Evolutionary conservation across 2,329 filamentous ascomycete species (phyloP).

Genomic region (Neonectria hederae): DNA sequence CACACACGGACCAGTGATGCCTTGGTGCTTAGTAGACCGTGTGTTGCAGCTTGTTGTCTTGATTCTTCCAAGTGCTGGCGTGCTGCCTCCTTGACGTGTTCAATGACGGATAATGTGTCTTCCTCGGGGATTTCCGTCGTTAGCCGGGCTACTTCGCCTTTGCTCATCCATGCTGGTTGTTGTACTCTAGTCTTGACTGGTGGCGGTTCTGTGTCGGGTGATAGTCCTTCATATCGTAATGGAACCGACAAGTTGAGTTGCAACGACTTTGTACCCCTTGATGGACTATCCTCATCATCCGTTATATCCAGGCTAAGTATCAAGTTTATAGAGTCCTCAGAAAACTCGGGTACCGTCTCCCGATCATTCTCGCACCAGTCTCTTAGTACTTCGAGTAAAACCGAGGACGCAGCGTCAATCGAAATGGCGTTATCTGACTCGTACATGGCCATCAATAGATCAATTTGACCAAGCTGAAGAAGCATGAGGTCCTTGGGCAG

Average conservation of each 20-base stretch:
- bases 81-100: constrained; percentile 53
- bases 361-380: constrained; percentile 36
- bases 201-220: constrained; percentile 48
- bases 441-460: constrained; percentile 64
- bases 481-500: constrained; percentile 57
- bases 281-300: constrained; percentile 15
- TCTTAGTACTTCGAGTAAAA: constrained; percentile 31
- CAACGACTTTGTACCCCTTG: constrained; percentile 26
- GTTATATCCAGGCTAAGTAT: constrained; percentile 40
- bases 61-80: constrained; percentile 41
- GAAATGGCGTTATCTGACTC: constrained; percentile 48
- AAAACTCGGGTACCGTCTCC: constrained; percentile 10
- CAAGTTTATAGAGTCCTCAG: constrained; percentile 31
- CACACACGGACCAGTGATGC: constrained; percentile 60
- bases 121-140: constrained; percentile 52
- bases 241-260: constrained; percentile 51
- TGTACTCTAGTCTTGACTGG: constrained; percentile 53
- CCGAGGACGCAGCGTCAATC: constrained; percentile 37
- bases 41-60: constrained; percentile 11
- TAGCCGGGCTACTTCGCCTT: constrained; percentile 54
- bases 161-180: constrained; percentile 63
- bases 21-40: not conserved
- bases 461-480: constrained; percentile 58
- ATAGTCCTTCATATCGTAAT: constrained; percentile 29
- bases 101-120: constrained; percentile 58